Conservation (phyloP, 2,329 filamentous ascomycete genomes). For the Phialophora expanda region DNA sequence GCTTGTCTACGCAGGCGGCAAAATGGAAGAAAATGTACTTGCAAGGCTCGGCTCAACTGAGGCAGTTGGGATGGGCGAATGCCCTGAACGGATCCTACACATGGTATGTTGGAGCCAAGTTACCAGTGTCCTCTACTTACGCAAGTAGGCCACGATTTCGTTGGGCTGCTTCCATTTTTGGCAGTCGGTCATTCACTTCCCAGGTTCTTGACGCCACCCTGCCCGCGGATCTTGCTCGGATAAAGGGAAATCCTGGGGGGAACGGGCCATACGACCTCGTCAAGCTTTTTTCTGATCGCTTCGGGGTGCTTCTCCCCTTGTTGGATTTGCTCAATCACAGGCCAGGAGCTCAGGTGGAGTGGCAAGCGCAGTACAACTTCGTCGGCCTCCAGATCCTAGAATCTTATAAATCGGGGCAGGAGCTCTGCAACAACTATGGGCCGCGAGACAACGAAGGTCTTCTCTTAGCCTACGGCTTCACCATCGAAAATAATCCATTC, state of each 20-base stretch:
- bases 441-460: slow-evolving; percentile 74
- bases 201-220: slow-evolving; percentile 48
- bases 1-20: slow-evolving; percentile 42
- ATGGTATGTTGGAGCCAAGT: slow-evolving; percentile 42
- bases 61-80: slow-evolving; percentile 43
- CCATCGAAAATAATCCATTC: slow-evolving; percentile 50
- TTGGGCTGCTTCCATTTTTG: slow-evolving; percentile 54
- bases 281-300: slow-evolving; percentile 60
- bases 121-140: slow-evolving; percentile 2
- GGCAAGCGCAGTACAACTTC: slow-evolving; percentile 56
- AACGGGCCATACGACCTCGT: slow-evolving; percentile 42
- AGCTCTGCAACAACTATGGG: slow-evolving; percentile 74
- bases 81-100: slow-evolving; percentile 44
- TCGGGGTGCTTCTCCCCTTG: slow-evolving; percentile 71
- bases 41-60: slow-evolving; percentile 42
- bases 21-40: slow-evolving; percentile 49
- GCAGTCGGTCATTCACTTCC: slow-evolving; percentile 52
- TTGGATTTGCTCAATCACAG: slow-evolving; percentile 76
- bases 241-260: slow-evolving; percentile 38
- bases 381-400: slow-evolving; percentile 52
- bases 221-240: slow-evolving; percentile 35
- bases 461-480: slow-evolving; percentile 56
- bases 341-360: slow-evolving; percentile 63
- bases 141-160: slow-evolving; percentile 50
- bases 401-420: slow-evolving; percentile 57